Conservation (phyloP, 164 flowering plant genomes). For the Tinospora cordifolia region DNA sequence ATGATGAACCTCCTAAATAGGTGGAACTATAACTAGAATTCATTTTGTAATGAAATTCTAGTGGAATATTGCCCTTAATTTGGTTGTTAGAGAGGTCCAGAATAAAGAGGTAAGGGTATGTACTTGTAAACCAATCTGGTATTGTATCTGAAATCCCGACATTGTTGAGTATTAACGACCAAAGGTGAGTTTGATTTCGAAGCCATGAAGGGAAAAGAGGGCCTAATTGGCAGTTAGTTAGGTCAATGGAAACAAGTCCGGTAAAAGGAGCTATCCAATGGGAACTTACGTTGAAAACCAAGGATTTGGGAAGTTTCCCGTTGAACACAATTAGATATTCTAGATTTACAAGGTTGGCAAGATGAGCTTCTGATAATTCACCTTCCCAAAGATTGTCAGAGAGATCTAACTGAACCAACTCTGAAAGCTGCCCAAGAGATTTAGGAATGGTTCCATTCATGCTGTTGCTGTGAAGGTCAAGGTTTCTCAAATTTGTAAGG, state of each 20-base stretch:
- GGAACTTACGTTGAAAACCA: constrained; percentile 1
- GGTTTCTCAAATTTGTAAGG: not conserved
- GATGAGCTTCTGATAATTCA: constrained; percentile 5
- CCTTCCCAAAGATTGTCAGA: constrained; percentile 4
- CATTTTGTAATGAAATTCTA: not conserved
- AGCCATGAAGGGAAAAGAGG: constrained; percentile 17
- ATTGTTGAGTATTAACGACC: not conserved
- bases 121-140: constrained; percentile 21
- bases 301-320: not conserved
- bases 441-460: constrained; percentile 3
- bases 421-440: not conserved
- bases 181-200: constrained; percentile 11
- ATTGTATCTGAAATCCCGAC: constrained; percentile 14
- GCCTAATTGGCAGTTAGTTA: constrained; percentile 7
- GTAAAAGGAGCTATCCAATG: constrained; percentile 11
- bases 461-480: not conserved
- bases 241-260: not conserved
- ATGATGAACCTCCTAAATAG: no score
- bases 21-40: no score
- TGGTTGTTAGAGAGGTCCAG: constrained; percentile 14
- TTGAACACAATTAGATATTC: no score
- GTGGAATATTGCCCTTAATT: constrained; percentile 4
- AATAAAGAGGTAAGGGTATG: not conserved
- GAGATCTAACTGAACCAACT: not conserved
- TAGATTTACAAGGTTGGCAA: constrained; percentile 1